Conservation (phyloP, 139 green algal genomes). For the Trebouxia sp. region DNA sequence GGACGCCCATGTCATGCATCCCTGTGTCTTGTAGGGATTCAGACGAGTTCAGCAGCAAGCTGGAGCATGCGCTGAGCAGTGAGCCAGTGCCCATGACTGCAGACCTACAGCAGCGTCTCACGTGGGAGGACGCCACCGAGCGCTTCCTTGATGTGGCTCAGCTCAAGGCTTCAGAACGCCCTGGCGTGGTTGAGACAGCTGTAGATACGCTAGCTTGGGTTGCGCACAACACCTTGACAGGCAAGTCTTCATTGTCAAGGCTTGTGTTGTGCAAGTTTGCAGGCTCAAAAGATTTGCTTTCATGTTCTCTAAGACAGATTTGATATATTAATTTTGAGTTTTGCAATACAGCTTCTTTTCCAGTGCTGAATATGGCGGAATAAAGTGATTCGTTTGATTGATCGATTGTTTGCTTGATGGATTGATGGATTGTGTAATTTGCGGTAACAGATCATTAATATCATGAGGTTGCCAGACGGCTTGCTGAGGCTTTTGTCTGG, state of each 20-base stretch:
- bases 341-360: background rate
- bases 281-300: background rate
- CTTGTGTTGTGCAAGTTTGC: background rate
- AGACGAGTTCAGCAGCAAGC: slow-evolving; percentile 86
- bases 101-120: slow-evolving; percentile 79
- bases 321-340: background rate
- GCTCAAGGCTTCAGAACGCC: slow-evolving; percentile 56
- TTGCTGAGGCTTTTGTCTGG: too few relatives aligned
- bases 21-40: slow-evolving; percentile 37
- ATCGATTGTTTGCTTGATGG: background rate
- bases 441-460: too few relatives aligned
- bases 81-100: slow-evolving; percentile 77
- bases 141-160: slow-evolving; percentile 89
- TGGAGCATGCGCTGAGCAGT: slow-evolving; percentile 69
- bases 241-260: slow-evolving; percentile 9
- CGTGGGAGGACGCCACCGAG: slow-evolving; percentile 96
- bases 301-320: background rate
- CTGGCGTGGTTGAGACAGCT: slow-evolving; percentile 29
- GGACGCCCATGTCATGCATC: too few relatives aligned
- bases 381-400: background rate
- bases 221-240: slow-evolving; percentile 65
- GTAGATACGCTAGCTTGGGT: slow-evolving; percentile 66
- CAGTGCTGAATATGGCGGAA: background rate
- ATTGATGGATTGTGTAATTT: background rate
- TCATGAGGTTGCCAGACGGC: too few relatives aligned